A percentile compares a stretch with the other conserved stretches of the same genome.
phyloP scores from a whole-genome alignment of 805 yeast species.

The Candida arabinofermentans region DNA sequence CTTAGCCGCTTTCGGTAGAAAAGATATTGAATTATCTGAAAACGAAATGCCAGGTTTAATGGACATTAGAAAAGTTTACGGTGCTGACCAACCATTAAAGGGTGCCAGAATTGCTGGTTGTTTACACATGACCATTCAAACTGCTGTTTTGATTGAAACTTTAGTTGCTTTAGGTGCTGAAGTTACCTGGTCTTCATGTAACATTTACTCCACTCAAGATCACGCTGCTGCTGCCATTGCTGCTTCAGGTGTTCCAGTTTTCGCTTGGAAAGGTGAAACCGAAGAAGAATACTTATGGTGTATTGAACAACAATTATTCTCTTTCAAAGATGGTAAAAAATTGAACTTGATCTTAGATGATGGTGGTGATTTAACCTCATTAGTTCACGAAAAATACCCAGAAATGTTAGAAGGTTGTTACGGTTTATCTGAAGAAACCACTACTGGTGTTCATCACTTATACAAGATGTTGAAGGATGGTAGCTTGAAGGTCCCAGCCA shows the following conservation, averaged over 20 bases:
- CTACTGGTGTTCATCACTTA: constrained; percentile 99
- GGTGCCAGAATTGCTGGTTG: constrained; percentile 99
- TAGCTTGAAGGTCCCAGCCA: constrained; percentile 94
- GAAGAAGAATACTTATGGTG: constrained; percentile 99
- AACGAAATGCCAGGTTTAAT: constrained; percentile 99
- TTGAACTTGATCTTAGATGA: constrained; percentile 97
- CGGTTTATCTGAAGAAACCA: constrained; percentile 98
- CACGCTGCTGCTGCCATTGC: constrained; percentile 99
- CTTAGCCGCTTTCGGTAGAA: constrained; percentile 99
- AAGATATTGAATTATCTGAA: constrained; percentile 97
- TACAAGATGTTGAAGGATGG: constrained; percentile 92
- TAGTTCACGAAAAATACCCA: constrained; percentile 97
- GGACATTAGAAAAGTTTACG: constrained; percentile 94
- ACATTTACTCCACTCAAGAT: constrained; percentile 99
- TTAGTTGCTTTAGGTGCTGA: constrained; percentile 97
- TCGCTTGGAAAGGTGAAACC: constrained; percentile 99
- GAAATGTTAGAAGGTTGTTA: constrained; percentile 92
- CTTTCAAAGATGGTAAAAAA: constrained; percentile 94
- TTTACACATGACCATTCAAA: constrained; percentile 98
- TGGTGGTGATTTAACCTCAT: constrained; percentile 97
- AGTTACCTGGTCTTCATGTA: constrained; percentile 99
- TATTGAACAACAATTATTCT: constrained; percentile 97
- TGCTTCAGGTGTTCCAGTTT: constrained; percentile 98
- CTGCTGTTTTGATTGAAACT: constrained; percentile 98
- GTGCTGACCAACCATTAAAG: constrained; percentile 86